A percentile compares a stretch with the other conserved stretches of the same genome.
These are phyloP conservation scores for Oidium heveae DNA, from an alignment of 2,329 filamentous ascomycete genomes.

Conservation along the genomic window DNA sequence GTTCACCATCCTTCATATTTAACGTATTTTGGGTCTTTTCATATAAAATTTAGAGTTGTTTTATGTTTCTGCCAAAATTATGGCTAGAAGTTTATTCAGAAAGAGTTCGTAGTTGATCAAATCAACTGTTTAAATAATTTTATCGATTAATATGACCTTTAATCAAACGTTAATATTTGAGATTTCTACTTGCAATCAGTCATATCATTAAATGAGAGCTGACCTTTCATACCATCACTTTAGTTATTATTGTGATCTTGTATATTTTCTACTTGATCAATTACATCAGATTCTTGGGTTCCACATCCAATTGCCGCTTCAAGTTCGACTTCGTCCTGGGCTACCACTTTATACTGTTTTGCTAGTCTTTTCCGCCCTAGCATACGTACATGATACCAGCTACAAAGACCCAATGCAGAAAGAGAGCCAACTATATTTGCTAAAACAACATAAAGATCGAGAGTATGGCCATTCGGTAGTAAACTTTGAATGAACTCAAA, in stretches of 20 bases:
- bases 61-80: too few species aligned
- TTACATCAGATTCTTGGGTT: neutral
- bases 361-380: constrained; percentile 58
- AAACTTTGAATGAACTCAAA: constrained; percentile 54
- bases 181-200: neutral
- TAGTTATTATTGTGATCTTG: too few species aligned
- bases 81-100: too few species aligned
- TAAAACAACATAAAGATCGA: constrained; percentile 64
- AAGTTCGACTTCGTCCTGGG: constrained; percentile 38
- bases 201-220: neutral
- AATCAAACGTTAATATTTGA: too few species aligned
- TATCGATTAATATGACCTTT: too few species aligned
- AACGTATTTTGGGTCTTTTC: too few species aligned
- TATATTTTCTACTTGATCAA: neutral
- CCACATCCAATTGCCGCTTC: constrained; percentile 37
- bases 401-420: constrained; percentile 45
- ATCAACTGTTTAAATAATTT: too few species aligned
- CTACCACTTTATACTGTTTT: constrained; percentile 46
- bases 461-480: constrained; percentile 44
- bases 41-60: too few species aligned
- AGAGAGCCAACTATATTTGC: constrained; percentile 68
- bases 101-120: too few species aligned
- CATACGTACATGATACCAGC: constrained; percentile 91
- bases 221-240: too few species aligned
- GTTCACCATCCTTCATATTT: too few species aligned